Percentiles rank a stretch among this genome's conserved stretches.
Conservation (phyloP, 139 green algal species). For the Pleodorina starrii region DNA sequence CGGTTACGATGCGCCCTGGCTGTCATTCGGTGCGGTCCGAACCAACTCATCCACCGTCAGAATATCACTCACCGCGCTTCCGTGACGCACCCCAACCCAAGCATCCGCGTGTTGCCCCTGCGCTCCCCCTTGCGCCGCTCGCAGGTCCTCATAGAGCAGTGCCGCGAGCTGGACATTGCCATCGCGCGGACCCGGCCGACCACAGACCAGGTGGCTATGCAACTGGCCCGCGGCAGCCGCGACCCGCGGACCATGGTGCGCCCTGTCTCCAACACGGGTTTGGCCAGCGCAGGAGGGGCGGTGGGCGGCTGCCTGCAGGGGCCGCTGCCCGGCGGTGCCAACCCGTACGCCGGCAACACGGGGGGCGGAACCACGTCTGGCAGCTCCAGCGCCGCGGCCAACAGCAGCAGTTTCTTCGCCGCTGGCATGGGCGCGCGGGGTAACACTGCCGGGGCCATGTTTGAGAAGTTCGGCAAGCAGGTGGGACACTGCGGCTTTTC, state of each 20-base stretch:
- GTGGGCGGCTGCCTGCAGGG: neutral
- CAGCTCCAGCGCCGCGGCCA: neutral
- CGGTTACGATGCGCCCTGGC: too few relatives aligned
- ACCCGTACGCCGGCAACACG: constrained; percentile 5
- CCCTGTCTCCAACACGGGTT: constrained; percentile 42
- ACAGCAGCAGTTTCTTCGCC: neutral
- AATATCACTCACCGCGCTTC: too few relatives aligned
- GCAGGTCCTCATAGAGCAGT: constrained; percentile 79
- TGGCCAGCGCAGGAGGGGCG: constrained; percentile 24
- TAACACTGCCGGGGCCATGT: neutral
- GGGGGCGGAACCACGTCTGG: neutral
- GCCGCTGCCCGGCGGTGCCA: neutral
- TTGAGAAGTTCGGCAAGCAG: constrained; percentile 57
- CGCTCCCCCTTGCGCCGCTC: too few relatives aligned
- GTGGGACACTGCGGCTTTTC: neutral
- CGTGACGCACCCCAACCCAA: too few relatives aligned
- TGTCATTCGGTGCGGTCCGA: too few relatives aligned
- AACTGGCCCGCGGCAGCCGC: constrained; percentile 35
- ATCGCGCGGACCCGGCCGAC: constrained; percentile 54
- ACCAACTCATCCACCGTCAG: too few relatives aligned
- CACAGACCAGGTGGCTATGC: constrained; percentile 35
- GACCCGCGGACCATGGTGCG: constrained; percentile 3
- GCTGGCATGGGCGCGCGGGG: neutral
- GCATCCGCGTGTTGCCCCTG: too few relatives aligned
- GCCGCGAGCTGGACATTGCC: constrained; percentile 75